Evolutionary conservation across 1,284 basidiomycete genomes (phyloP).

Genomic region (Apiotrichum mycotoxinovorans): DNA sequence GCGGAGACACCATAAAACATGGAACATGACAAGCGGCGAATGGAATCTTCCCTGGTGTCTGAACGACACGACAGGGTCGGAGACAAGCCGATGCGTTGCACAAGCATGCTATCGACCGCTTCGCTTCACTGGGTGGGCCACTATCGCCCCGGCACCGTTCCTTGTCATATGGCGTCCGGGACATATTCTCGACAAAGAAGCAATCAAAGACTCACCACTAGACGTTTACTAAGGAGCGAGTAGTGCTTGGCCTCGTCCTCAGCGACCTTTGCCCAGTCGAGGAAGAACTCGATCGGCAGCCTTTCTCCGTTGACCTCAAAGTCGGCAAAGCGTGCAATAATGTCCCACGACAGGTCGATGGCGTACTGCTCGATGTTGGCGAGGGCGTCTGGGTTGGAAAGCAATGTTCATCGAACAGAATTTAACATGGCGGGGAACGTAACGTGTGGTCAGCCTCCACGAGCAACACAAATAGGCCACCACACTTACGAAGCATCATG

Average conservation of each 20-base stretch:
- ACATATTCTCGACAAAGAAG: too few species aligned
- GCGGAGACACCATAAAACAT: too few species aligned
- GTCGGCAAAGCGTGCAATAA: constrained; percentile 70
- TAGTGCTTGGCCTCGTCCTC: constrained; percentile 77
- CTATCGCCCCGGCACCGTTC: too few species aligned
- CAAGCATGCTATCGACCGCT: too few species aligned
- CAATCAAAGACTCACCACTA: constrained; percentile 55
- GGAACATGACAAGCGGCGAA: too few species aligned
- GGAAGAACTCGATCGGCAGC: constrained; percentile 70
- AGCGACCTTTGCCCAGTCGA: constrained; percentile 70
- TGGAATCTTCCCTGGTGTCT: too few species aligned
- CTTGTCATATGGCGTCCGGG: too few species aligned
- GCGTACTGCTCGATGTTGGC: constrained; percentile 93
- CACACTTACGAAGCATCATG: constrained; percentile 61
- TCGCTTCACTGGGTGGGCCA: too few species aligned
- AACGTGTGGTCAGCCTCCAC: neutral
- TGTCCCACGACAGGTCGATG: constrained; percentile 80
- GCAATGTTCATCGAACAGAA: neutral
- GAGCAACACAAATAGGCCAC: neutral
- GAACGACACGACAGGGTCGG: too few species aligned
- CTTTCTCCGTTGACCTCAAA: constrained; percentile 49
- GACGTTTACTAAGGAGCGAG: constrained; percentile 49
- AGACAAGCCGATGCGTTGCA: too few species aligned
- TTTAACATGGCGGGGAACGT: neutral
- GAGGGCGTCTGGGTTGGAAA: constrained; percentile 57